A percentile compares a stretch with the other conserved stretches of the same genome.
Evolutionary conservation across 2,329 filamentous ascomycete genomes (phyloP).

Genomic region (Metarhizium album): DNA sequence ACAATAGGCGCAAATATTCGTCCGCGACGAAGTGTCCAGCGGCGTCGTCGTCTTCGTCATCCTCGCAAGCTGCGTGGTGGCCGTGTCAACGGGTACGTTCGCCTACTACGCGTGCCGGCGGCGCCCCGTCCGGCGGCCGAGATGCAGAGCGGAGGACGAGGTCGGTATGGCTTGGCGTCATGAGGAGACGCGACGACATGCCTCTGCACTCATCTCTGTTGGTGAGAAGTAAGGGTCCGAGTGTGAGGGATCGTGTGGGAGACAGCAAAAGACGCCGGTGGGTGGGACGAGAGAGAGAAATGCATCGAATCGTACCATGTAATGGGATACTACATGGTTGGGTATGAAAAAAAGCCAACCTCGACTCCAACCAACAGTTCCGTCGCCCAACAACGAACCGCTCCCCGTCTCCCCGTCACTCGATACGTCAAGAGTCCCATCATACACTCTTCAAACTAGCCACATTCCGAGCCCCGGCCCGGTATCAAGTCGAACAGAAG

Average conservation of each 20-base stretch:
- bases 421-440: background rate
- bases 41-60: background rate
- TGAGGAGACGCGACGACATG: too few species aligned
- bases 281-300: too few species aligned
- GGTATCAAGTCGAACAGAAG: background rate
- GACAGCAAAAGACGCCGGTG: too few species aligned
- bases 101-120: background rate
- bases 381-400: background rate
- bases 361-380: too few species aligned
- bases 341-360: too few species aligned
- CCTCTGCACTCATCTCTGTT: too few species aligned
- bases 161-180: too few species aligned
- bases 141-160: background rate
- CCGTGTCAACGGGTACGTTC: background rate
- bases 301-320: too few species aligned
- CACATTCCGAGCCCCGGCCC: background rate
- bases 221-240: too few species aligned
- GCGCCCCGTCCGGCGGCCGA: background rate
- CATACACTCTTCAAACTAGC: background rate
- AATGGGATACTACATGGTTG: too few species aligned
- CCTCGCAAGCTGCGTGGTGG: conserved; percentile 1
- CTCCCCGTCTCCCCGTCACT: background rate
- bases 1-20: too few species aligned
- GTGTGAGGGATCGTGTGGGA: too few species aligned
- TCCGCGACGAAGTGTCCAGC: background rate